Evolutionary conservation across 768 basidiomycete genomes (phyloP).

Genomic region (Leucogyrophana mollusca): DNA sequence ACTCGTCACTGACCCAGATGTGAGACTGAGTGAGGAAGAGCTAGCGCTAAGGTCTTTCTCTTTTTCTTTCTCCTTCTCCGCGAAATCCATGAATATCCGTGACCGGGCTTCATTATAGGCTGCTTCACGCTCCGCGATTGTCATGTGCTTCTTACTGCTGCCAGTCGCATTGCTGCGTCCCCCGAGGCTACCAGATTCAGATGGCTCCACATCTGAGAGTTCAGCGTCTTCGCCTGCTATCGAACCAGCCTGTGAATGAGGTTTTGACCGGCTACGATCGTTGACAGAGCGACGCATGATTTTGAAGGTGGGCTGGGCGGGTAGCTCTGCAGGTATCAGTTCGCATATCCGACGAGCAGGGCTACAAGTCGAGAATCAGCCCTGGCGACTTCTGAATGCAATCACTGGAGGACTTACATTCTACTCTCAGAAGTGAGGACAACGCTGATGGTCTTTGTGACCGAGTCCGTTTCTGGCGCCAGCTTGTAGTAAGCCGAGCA

Average conservation of each 20-base stretch:
- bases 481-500: conserved; percentile 82
- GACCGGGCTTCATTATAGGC: conserved; percentile 88
- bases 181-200: conserved; percentile 76
- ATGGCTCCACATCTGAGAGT: conserved; percentile 75
- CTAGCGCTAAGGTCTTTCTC: conserved; percentile 74
- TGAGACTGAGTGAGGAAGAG: conserved; percentile 71
- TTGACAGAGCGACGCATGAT: conserved; percentile 72
- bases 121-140: conserved; percentile 83
- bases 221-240: conserved; percentile 75
- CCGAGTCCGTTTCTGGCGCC: conserved; percentile 63
- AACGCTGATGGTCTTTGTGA: conserved; percentile 63
- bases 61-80: conserved; percentile 66
- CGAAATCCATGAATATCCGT: conserved; percentile 83
- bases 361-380: conserved; percentile 38
- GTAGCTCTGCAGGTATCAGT: conserved; percentile 72
- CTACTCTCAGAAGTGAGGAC: conserved; percentile 59
- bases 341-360: conserved; percentile 70
- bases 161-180: conserved; percentile 65
- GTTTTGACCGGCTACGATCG: conserved; percentile 54
- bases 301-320: conserved; percentile 77
- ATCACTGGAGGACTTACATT: conserved; percentile 55
- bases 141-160: conserved; percentile 67
- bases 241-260: conserved; percentile 72
- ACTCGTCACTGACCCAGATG: conserved; percentile 62
- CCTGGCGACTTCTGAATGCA: not conserved